phyloP scores from a whole-genome alignment of 1,284 basidiomycete species.

The Phylloboletellus chloephorus region DNA sequence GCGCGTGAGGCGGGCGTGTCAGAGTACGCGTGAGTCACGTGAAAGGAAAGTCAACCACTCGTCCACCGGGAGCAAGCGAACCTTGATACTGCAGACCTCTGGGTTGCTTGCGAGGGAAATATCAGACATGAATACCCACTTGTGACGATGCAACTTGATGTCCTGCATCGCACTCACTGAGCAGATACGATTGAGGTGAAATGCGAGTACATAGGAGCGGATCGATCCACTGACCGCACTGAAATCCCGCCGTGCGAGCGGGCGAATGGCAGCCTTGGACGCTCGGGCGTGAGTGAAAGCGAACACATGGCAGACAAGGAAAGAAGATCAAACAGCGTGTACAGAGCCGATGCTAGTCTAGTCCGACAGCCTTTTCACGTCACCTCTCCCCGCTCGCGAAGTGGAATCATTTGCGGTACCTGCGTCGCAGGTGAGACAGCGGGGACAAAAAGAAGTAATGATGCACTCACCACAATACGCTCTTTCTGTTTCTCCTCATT shows the following conservation, averaged over 20 bases:
- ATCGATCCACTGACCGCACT: too few species aligned
- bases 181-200: too few species aligned
- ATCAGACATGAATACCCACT: too few species aligned
- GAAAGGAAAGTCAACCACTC: too few species aligned
- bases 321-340: constrained; percentile 15
- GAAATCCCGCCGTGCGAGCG: constrained; percentile 1
- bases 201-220: too few species aligned
- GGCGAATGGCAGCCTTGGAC: neutral
- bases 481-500: constrained; percentile 89
- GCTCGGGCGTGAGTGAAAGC: constrained; percentile 3
- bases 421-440: constrained; percentile 6
- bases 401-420: constrained; percentile 29
- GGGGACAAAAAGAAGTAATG: neutral
- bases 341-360: constrained; percentile 28
- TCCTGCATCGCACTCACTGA: too few species aligned
- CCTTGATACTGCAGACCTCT: too few species aligned
- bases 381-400: neutral
- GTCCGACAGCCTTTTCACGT: constrained; percentile 9
- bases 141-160: too few species aligned
- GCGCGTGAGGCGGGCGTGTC: neutral
- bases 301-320: neutral
- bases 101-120: too few species aligned
- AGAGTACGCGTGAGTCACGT: too few species aligned
- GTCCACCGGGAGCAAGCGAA: too few species aligned
- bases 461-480: constrained; percentile 77